Base-by-base conservation (phyloP, 306 rosid species). In the Fragaria ananassa region DNA sequence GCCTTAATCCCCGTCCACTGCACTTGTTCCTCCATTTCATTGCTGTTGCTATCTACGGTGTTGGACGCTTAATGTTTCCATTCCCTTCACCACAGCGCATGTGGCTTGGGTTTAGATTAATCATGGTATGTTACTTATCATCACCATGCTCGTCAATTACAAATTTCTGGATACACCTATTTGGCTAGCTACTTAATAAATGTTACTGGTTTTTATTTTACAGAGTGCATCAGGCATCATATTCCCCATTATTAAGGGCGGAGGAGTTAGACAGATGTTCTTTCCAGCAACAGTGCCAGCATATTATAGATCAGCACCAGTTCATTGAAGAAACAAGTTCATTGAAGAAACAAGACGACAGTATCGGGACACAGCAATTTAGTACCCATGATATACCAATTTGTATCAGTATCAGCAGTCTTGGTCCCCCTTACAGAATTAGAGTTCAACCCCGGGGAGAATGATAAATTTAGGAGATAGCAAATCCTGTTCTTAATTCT, bases 251-350 rank as follows among this genome's bases (percentile, higher is more conserved):
- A 83, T 89, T 39, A 89, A 88, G 83, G 90, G 78, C n/a, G 98
- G 91, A 86, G 98, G 98, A 83, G 80, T 93, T 10, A 84, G 90
- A 72, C 91, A 93, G 65, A 91, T 91, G 98, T 89, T 93, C 83
- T 91, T 93, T 66, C 96, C 98, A 0, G 80, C 44, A 14, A 90
- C 93, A 4, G 88, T 90, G 74, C 91, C 94, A 23, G 96, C 96
- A 81, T 93, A 86, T 83, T 88, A 89, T 86, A 93, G 93, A 81
- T 58, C 86, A 31, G 41, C 41, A 37, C 93, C 96, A 23, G 31
- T 77, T 39, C 44, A 74, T 56, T 69, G 31, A 51, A 79, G 71
- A 75, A 58, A 74, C 41, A 21, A 37, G 41, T 77, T 39, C 44
- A 74, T 56, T 69, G 31, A 51, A 79, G 71, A 75, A 58, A 74